These are phyloP conservation scores for Schizochytrium sp. DNA, from an alignment of 108 stramenopile genomes.

Conservation along the genomic window DNA sequence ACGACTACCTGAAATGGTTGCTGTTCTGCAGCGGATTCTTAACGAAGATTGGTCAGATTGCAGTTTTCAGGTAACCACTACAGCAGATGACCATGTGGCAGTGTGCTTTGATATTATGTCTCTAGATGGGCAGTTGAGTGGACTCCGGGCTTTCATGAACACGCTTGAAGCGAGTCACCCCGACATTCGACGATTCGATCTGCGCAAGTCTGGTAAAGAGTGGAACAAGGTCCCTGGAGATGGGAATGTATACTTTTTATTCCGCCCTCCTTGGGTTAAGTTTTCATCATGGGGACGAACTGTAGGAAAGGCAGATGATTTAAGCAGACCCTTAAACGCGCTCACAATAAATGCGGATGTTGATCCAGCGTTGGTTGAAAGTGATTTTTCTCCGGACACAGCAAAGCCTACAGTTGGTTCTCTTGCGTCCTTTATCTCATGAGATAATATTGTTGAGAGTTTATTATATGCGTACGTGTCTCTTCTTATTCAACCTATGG, in stretches of 20 bases:
- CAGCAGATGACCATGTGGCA: constrained; percentile 39
- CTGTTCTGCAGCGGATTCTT: not conserved
- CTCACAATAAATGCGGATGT: no score
- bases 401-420: no score
- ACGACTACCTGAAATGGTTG: constrained; percentile 4
- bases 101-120: constrained; percentile 38
- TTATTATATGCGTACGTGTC: no score
- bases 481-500: no score
- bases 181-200: constrained; percentile 29
- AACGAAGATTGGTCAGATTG: constrained; percentile 1
- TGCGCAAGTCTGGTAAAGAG: not conserved
- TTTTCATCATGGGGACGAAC: not conserved
- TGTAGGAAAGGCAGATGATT: not conserved
- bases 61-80: not conserved
- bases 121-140: constrained; percentile 1
- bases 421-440: no score
- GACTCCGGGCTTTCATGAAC: constrained; percentile 52
- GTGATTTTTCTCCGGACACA: no score
- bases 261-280: constrained; percentile 28
- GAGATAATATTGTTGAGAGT: no score
- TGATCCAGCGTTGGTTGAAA: no score
- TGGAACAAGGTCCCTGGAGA: constrained; percentile 47
- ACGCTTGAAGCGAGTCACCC: constrained; percentile 31
- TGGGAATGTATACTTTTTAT: constrained; percentile 27
- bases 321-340: no score